phyloP scores from a whole-genome alignment of 208 protist genomes.

The Trypanosoma platydactyli region DNA sequence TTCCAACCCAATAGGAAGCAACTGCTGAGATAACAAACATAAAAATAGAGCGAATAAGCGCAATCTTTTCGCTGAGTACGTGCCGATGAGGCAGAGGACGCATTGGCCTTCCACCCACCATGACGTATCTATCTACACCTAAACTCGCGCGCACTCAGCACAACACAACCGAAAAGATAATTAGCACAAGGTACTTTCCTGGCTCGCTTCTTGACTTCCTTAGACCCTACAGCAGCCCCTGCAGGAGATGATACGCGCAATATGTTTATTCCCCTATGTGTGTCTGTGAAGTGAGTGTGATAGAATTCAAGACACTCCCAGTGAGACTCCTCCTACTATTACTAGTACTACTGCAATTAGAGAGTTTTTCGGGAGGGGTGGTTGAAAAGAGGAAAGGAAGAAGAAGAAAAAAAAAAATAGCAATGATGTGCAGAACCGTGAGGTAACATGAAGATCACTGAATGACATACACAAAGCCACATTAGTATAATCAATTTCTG shows the following conservation, averaged over 20 bases:
- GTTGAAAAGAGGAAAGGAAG: slow-evolving; percentile 1
- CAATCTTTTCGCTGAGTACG: background rate
- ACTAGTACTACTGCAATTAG: too few species aligned
- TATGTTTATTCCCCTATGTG: background rate
- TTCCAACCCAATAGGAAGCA: slow-evolving; percentile 18
- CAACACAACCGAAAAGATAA: too few species aligned
- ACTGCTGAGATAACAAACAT: slow-evolving; percentile 13
- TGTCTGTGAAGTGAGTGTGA: too few species aligned
- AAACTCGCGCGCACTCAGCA: slow-evolving; percentile 13
- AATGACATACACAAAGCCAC: background rate
- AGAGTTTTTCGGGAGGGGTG: too few species aligned
- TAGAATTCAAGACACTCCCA: too few species aligned
- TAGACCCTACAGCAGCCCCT: background rate
- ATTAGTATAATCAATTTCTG: background rate
- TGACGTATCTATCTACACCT: slow-evolving; percentile 17
- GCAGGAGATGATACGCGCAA: background rate
- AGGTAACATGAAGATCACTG: slow-evolving; percentile 2
- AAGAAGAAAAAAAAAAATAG: slow-evolving; percentile 9
- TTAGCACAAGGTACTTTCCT: too few species aligned
- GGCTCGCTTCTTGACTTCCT: background rate
- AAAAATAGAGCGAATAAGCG: slow-evolving; percentile 5
- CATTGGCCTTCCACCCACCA: slow-evolving; percentile 8
- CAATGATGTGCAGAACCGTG: background rate
- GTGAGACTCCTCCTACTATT: too few species aligned
- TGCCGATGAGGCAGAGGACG: background rate